Base-by-base conservation (phyloP, 208 protist species). In the Crithidia thermophila region DNA sequence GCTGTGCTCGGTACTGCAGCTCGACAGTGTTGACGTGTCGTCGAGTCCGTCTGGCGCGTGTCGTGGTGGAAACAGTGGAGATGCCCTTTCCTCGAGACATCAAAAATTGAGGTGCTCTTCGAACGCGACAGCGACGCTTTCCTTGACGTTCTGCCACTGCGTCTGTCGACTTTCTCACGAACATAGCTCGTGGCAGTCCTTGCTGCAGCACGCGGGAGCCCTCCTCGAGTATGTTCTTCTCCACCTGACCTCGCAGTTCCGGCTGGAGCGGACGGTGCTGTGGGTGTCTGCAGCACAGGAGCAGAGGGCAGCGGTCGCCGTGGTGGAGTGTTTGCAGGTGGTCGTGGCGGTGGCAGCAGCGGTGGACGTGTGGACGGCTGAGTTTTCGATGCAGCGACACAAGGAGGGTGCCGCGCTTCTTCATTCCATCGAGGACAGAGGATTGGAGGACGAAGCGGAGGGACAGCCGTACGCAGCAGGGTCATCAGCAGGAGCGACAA, bases 241-340 rank as follows among this genome's bases (percentile, higher is more conserved):
- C 20, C 63, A 75, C 11, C 5, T 68, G 20, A 25, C 30, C 14
- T 59, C 45, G 16, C 46, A 68, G 34, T 43, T 51, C 37, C 9
- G n/a, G 28, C 9, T 75, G 27, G 51, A 67, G 50, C 0, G 16
- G 31, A 63, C 51, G 27, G 59, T 59, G 51, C 34, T 75, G 52
- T 75, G 60, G 60, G 27, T 68, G 18, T 75, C 69, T 5, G 52
- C 69, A 4, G 42, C 36, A 7, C 69, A 75, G 61, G 52, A 56
- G 55, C 60, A 68, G 27, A 36, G 23, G 8, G 60, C 53, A 0
- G 39, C 28, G n/a, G 27, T 71, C 23, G 72, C 65, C 9, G 13
- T 62, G 51, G 28, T 45, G 27, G 72, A 66, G 50, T 75, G 69
- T 37, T 34, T 64, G n/a, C 69, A 75, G 53, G 69, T 68, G 8